A percentile compares a stretch with the other conserved stretches of the same genome.
These are phyloP conservation scores for Kluyveromyces dobzhanskii DNA, from an alignment of 805 yeast genomes.

Conservation along the genomic window DNA sequence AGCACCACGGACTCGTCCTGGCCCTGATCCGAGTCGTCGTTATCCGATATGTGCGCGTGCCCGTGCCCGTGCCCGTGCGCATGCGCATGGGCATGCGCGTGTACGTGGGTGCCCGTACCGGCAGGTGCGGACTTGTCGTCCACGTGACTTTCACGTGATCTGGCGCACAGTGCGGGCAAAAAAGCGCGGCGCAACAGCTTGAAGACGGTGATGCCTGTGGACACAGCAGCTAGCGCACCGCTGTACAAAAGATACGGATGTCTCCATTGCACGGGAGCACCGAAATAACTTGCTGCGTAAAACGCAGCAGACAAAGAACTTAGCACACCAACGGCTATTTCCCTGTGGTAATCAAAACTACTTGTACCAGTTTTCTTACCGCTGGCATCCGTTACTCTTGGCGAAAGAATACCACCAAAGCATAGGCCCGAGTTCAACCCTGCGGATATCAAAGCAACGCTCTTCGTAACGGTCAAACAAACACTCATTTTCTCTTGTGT, in stretches of 20 bases:
- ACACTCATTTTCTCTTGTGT: constrained; percentile 38
- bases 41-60: not conserved
- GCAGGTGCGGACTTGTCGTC: not conserved
- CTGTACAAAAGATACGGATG: constrained; percentile 68
- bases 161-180: not conserved
- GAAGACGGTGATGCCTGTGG: constrained; percentile 20
- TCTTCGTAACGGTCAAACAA: constrained; percentile 49
- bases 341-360: constrained; percentile 13
- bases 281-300: constrained; percentile 47
- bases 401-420: constrained; percentile 31
- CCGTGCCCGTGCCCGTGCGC: constrained; percentile 5
- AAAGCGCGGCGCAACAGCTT: constrained; percentile 17
- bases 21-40: not conserved
- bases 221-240: constrained; percentile 29
- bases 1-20: constrained; percentile 2
- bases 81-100: too few species aligned
- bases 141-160: not conserved
- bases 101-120: too few species aligned
- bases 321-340: constrained; percentile 25
- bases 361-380: constrained; percentile 15
- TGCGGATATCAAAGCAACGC: constrained; percentile 56
- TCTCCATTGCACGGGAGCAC: constrained; percentile 46
- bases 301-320: constrained; percentile 43
- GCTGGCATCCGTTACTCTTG: constrained; percentile 30
- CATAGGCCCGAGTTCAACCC: constrained; percentile 52